Base-by-base conservation (phyloP, 1,284 basidiomycete genomes). In the Sporisorium sorghi region DNA sequence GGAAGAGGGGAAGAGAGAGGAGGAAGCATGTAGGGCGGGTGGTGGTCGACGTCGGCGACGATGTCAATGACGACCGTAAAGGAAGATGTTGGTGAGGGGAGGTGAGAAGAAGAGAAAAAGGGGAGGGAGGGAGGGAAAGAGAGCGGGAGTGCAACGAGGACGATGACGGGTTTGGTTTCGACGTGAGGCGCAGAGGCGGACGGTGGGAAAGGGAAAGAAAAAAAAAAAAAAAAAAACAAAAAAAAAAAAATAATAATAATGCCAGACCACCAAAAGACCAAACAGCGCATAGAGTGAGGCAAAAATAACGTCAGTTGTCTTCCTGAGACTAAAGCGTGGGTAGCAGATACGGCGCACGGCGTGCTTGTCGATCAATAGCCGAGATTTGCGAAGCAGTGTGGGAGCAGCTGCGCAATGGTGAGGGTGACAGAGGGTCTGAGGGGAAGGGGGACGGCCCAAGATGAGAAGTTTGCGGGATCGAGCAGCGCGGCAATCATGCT, bases 81-180 rank as follows among this genome's bases (percentile, higher is more conserved):
- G 53, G 26, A 46, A 42, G 30, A 21, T 23, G 46, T 21, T 39
- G 40, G 39, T 23, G 48, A 43, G 26, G 35, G 37, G 19, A 43
- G 32, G n/a, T 14, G 47, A 8, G 28, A 15, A 24, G n/a, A n/a
- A n/a, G n/a, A n/a, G n/a, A n/a, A 26, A 52, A 28, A 30, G 14
- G 14, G 28, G 17, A 53, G 30, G 40, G 52, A 44, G 32, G 32
- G 43, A 46, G 24, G 43, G 23, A 21, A 12, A 32, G 8, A 50
- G 40, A 51, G 47, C 19, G 30, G 24, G 56, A 50, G 28, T 21
- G 42, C 28, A 47, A n/a, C 21, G 39, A 33, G 26, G 51, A 42
- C n/a, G 51, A 53, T 53, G 51, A 53, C 51, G 39, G 51, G 39
- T 53, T 53, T n/a, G n/a, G n/a, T n/a, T n/a, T n/a, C 51, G 51